Percentiles rank a stretch among this genome's conserved stretches.
These are phyloP conservation scores for Silybum marianum DNA, from an alignment of 129 eudicot genomes.

Conservation along the genomic window DNA sequence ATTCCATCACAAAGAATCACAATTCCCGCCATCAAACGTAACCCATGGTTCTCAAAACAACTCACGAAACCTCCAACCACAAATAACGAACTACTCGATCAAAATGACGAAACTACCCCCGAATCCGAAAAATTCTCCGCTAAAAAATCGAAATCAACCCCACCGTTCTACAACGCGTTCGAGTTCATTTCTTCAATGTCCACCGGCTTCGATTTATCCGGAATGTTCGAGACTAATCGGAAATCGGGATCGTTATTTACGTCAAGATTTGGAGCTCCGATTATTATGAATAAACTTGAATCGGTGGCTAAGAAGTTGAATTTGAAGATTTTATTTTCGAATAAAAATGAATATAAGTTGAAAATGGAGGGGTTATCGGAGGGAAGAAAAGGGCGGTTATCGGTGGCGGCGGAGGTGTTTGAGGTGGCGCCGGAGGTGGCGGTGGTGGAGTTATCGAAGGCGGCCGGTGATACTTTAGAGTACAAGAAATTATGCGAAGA, in stretches of 20 bases:
- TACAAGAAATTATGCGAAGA: slow-evolving; percentile 65
- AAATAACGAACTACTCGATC: background rate
- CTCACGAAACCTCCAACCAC: slow-evolving; percentile 10
- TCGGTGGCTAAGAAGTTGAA: slow-evolving; percentile 29
- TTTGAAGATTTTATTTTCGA: slow-evolving; percentile 29
- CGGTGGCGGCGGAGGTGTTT: slow-evolving; percentile 31
- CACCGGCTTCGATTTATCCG: slow-evolving; percentile 77
- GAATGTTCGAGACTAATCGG: slow-evolving; percentile 31
- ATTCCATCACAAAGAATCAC: slow-evolving; percentile 51
- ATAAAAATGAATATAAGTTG: slow-evolving; percentile 26
- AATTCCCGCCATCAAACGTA: slow-evolving; percentile 19
- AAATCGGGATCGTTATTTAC: slow-evolving; percentile 31
- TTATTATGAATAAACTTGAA: slow-evolving; percentile 28
- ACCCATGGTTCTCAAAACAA: slow-evolving; percentile 29
- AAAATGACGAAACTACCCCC: background rate
- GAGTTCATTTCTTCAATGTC: slow-evolving; percentile 41
- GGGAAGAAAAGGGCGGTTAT: slow-evolving; percentile 32
- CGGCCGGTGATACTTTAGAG: slow-evolving; percentile 64
- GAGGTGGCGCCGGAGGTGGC: slow-evolving; percentile 60
- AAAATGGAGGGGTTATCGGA: slow-evolving; percentile 32
- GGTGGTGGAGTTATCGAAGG: slow-evolving; percentile 38
- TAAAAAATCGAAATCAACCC: slow-evolving; percentile 21
- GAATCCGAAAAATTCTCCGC: background rate
- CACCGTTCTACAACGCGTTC: slow-evolving; percentile 77
- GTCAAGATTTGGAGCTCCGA: slow-evolving; percentile 21